Percentiles rank a stretch among this genome's conserved stretches.
Evolutionary conservation across 768 basidiomycete species (phyloP).

Genomic region (Pleurotus pulmonarius): DNA sequence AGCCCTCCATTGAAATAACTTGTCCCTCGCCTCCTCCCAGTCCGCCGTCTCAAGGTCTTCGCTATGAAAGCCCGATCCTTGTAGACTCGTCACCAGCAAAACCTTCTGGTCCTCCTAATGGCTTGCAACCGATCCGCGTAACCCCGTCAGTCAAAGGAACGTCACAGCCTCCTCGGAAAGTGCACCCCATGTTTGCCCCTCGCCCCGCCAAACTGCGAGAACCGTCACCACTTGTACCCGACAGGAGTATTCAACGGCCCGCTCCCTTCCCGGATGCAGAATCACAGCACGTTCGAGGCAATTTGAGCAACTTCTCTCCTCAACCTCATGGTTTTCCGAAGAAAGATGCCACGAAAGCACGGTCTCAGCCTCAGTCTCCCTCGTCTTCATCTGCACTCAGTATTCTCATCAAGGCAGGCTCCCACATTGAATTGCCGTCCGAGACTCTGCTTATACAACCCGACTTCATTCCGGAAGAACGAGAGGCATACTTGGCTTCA

Average conservation of each 20-base stretch:
- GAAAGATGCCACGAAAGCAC: background rate
- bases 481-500: slow-evolving; percentile 14
- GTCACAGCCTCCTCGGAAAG: slow-evolving; percentile 20
- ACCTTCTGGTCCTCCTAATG: background rate
- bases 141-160: background rate
- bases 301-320: slow-evolving; percentile 29
- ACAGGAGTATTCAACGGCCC: slow-evolving; percentile 7
- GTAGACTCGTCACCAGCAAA: slow-evolving; percentile 1
- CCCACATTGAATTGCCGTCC: background rate
- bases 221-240: slow-evolving; percentile 7
- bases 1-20: slow-evolving; percentile 4
- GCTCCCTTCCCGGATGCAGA: slow-evolving; percentile 47
- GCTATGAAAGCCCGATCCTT: slow-evolving; percentile 5
- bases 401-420: slow-evolving; percentile 1
- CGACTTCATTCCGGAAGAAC: background rate
- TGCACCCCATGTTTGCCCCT: slow-evolving; percentile 45
- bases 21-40: background rate
- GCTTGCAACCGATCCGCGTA: background rate
- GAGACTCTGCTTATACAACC: background rate
- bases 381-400: background rate
- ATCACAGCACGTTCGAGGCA: slow-evolving; percentile 61
- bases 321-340: background rate
- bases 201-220: slow-evolving; percentile 18
- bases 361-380: no score
- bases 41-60: background rate